Evolutionary conservation across 345 rosid species (phyloP).

Genomic region (Lepidium aucheri): DNA sequence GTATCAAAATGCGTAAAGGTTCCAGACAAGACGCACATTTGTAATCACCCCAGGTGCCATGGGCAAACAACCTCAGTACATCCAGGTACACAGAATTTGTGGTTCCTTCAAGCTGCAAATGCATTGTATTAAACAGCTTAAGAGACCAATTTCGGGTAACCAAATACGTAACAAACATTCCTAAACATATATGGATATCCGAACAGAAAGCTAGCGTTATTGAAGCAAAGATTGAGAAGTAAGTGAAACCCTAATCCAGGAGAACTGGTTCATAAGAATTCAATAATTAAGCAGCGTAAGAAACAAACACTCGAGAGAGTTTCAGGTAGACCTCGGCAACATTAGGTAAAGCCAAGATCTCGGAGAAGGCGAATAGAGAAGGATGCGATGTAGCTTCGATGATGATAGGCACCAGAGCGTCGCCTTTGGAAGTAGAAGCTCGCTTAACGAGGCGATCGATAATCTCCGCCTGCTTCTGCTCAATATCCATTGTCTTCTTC

Average conservation of each 20-base stretch:
- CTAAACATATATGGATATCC: not conserved
- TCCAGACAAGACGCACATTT: slow-evolving; percentile 43
- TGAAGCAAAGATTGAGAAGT: too few relatives aligned
- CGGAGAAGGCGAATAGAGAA: slow-evolving; percentile 28
- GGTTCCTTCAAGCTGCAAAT: slow-evolving; percentile 76
- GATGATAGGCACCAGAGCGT: slow-evolving; percentile 4
- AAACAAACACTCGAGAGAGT: not conserved
- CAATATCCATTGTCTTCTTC: slow-evolving; percentile 31
- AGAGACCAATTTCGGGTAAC: not conserved
- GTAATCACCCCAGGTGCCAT: slow-evolving; percentile 94
- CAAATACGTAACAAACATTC: not conserved
- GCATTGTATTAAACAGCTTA: not conserved
- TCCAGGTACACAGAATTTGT: slow-evolving; percentile 48
- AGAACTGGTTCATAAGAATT: not conserved
- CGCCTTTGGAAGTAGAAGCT: slow-evolving; percentile 24
- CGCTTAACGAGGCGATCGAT: slow-evolving; percentile 31
- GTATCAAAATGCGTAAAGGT: not conserved
- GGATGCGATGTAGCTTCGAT: slow-evolving; percentile 31
- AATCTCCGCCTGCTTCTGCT: slow-evolving; percentile 32
- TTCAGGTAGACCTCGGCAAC: slow-evolving; percentile 17
- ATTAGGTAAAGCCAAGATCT: slow-evolving; percentile 28
- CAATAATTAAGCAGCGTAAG: not conserved
- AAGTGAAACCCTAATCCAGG: slow-evolving; percentile 3
- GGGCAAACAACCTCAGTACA: slow-evolving; percentile 71
- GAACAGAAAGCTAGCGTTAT: not conserved